phyloP scores from a whole-genome alignment of 768 basidiomycete genomes.

The Russula earlei region DNA sequence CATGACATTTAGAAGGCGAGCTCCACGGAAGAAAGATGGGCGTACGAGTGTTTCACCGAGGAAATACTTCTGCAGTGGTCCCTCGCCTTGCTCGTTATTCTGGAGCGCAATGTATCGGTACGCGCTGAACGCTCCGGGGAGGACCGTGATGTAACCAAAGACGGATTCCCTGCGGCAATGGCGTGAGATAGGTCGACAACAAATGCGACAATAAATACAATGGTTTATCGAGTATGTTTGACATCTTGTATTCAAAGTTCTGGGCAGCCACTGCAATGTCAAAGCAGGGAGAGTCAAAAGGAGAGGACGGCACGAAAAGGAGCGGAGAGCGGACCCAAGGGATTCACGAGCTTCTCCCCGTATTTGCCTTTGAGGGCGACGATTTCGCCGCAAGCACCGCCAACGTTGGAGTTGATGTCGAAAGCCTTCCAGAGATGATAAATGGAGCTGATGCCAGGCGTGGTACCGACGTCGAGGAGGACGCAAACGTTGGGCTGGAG shows the following conservation, averaged over 20 bases:
- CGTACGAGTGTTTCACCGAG: conserved; percentile 86
- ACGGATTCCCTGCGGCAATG: conserved; percentile 48
- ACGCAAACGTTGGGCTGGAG: conserved; percentile 90
- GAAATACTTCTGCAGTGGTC: conserved; percentile 93
- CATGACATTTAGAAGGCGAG: background rate
- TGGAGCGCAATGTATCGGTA: conserved; percentile 87
- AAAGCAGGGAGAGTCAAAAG: background rate
- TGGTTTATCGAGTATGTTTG: conserved; percentile 88
- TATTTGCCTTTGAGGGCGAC: conserved; percentile 85
- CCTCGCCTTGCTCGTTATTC: conserved; percentile 75
- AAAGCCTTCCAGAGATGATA: conserved; percentile 96
- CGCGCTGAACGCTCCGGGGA: conserved; percentile 89
- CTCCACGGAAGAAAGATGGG: conserved; percentile 2
- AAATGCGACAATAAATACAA: conserved; percentile 30
- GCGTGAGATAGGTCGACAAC: background rate
- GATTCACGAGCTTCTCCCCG: conserved; percentile 71
- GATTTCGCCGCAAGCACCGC: conserved; percentile 94
- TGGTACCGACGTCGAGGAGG: conserved; percentile 78
- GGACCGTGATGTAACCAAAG: conserved; percentile 90
- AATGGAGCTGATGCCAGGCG: conserved; percentile 80
- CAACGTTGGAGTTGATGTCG: conserved; percentile 84
- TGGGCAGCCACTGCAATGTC: conserved; percentile 65
- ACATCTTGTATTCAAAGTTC: conserved; percentile 94
- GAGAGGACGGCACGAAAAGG: background rate
- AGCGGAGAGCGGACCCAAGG: conserved; percentile 33